Evolutionary conservation across 139 green algal genomes (phyloP), one percentile per base, ranked within the genome.

Genomic region (Tetratostichococcus sp.): DNA sequence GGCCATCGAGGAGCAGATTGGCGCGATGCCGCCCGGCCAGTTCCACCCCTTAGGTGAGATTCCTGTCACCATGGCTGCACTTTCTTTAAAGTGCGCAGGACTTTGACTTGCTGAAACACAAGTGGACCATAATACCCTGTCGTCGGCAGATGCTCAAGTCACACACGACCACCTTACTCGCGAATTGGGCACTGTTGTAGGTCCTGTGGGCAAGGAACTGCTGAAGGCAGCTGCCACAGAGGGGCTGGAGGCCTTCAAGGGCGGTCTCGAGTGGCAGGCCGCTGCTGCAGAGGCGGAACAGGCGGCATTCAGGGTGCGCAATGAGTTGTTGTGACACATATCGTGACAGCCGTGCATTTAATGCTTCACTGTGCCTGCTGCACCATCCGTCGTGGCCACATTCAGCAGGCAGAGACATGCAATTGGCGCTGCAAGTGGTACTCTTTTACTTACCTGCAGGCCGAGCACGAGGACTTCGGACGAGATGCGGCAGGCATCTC

Each of bases 1-100:
- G 57, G 74, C 73, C 50, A 83, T 84, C 25, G 78, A 87, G 65
- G 67, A 71, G 21, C 69, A 77, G 42, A 74, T 88, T 23, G 83
- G 81, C 70, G 57, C 62, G 1, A 43, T 88, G 67, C 71, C 74
- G 1, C 39, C 22, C 62, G n/a, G 62, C 30, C 39, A 39, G 25
- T 69, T 22, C 30, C 72, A 78, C 23, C 66, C 43, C 25, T 42
- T 77, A 6, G 72, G 72, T 70, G 32, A 5, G 71, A 22, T 3
- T 33, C 28, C 11, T 23, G 4, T 26, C 11, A 17, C 50, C 26
- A 25, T 17, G 2, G 50, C 22, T 2, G 14, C 50, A 50, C 39
- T 11, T 11, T n/a, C n/a, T n/a, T n/a, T n/a, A n/a, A n/a, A n/a
- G n/a, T n/a, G n/a, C n/a, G n/a, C n/a, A n/a, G n/a, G n/a, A n/a